Evolutionary conservation across 805 yeast species (phyloP).

Genomic region (Candida michaelii): DNA sequence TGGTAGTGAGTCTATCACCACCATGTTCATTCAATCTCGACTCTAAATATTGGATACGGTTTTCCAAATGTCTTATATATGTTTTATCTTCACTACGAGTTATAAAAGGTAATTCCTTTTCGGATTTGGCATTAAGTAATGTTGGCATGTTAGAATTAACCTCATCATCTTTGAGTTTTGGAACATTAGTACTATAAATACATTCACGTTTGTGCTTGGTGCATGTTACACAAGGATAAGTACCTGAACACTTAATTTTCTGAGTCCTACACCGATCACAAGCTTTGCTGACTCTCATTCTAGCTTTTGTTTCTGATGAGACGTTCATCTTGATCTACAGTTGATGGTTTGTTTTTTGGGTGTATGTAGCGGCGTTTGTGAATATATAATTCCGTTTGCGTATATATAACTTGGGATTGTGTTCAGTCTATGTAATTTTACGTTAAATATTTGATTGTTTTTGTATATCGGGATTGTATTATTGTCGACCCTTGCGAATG

Average conservation of each 20-base stretch:
- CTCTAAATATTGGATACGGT: constrained; percentile 41
- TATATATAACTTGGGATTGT: too few relatives aligned
- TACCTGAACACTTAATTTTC: constrained; percentile 59
- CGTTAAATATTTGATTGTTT: too few relatives aligned
- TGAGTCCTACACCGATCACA: constrained; percentile 56
- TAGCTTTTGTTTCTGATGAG: constrained; percentile 12
- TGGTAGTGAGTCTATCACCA: constrained; percentile 14
- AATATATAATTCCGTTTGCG: too few relatives aligned
- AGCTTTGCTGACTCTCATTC: constrained; percentile 50
- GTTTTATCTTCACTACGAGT: constrained; percentile 11
- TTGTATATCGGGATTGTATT: too few relatives aligned
- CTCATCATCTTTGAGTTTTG: neutral
- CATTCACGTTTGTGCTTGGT: constrained; percentile 36
- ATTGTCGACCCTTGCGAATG: too few relatives aligned
- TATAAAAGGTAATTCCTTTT: constrained; percentile 14
- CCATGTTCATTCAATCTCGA: constrained; percentile 22
- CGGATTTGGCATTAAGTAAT: constrained; percentile 9
- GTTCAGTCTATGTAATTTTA: too few relatives aligned
- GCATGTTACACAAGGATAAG: constrained; percentile 51
- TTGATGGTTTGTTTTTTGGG: too few relatives aligned
- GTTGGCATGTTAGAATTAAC: constrained; percentile 8
- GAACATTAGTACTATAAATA: constrained; percentile 17
- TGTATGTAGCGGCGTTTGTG: too few relatives aligned
- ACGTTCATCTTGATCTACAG: too few relatives aligned
- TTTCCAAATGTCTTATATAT: constrained; percentile 38